Evolutionary conservation across 2,329 filamentous ascomycete species (phyloP).

Genomic region (Colletotrichum tabaci): DNA sequence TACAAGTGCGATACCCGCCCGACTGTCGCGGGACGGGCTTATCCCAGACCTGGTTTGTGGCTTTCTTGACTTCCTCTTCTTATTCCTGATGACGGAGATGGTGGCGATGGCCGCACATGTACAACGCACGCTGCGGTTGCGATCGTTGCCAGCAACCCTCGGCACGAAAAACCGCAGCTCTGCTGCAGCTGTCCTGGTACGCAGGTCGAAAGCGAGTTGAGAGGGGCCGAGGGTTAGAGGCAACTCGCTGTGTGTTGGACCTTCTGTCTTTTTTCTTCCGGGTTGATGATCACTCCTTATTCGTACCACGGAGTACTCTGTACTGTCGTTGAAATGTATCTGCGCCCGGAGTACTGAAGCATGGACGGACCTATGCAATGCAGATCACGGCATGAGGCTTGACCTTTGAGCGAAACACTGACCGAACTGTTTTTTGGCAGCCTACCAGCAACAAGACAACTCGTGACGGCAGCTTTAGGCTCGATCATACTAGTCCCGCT

Average conservation of each 20-base stretch:
- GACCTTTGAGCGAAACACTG: background rate
- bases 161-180: background rate
- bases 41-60: background rate
- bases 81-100: background rate
- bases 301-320: no score
- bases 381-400: background rate
- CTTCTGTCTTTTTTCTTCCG: no score
- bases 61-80: background rate
- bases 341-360: background rate
- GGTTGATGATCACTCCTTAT: no score
- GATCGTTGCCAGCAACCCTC: background rate
- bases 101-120: constrained; percentile 1
- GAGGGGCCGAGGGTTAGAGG: background rate
- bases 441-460: background rate
- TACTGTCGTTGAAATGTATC: no score
- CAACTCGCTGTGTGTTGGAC: no score
- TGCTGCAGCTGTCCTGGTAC: constrained; percentile 21
- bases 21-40: background rate
- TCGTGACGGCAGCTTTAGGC: background rate
- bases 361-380: background rate
- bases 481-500: background rate
- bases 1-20: background rate
- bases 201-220: background rate
- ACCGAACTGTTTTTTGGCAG: no score
- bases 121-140: constrained; percentile 17